Conservation (phyloP, 2,329 filamentous ascomycete species). For the Setomelanomma holmii region DNA sequence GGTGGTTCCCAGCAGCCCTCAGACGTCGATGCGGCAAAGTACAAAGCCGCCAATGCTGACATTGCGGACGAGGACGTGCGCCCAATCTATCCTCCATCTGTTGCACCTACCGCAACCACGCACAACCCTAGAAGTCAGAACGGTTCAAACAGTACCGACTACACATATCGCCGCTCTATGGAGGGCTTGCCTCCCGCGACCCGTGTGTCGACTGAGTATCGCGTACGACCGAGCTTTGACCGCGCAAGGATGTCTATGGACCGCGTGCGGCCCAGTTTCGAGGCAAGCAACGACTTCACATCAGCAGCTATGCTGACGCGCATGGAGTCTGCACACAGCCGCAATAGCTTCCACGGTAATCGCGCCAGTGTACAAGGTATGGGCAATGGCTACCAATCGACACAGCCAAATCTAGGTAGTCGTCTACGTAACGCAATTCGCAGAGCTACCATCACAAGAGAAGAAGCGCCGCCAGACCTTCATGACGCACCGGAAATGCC, state of each 20-base stretch:
- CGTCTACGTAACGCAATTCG: constrained; percentile 41
- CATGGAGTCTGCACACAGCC: constrained; percentile 71
- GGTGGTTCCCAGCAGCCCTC: constrained; percentile 65
- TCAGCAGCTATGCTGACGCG: constrained; percentile 84
- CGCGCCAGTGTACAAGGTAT: constrained; percentile 6
- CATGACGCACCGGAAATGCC: constrained; percentile 29
- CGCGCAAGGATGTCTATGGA: constrained; percentile 88
- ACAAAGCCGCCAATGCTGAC: constrained; percentile 54
- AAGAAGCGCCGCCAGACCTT: constrained; percentile 37
- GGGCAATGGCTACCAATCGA: constrained; percentile 12
- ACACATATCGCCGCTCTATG: constrained; percentile 63
- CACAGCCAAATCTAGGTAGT: constrained; percentile 28
- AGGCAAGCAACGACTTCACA: constrained; percentile 88
- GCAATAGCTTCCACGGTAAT: constrained; percentile 33
- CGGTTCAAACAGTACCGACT: constrained; percentile 92
- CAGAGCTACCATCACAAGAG: constrained; percentile 41
- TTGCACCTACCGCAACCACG: constrained; percentile 70
- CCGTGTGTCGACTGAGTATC: constrained; percentile 41
- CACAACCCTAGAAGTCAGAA: constrained; percentile 86
- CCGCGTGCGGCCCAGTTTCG: constrained; percentile 80
- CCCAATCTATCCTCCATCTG: constrained; percentile 92
- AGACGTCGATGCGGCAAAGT: constrained; percentile 55
- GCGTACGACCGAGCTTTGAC: constrained; percentile 82
- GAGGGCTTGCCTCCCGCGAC: constrained; percentile 39
- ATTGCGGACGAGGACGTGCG: constrained; percentile 81